A percentile compares a stretch with the other conserved stretches of the same genome.
These are phyloP conservation scores for Cynara cardunculus DNA, from an alignment of 129 eudicot species.

Conservation along the genomic window DNA sequence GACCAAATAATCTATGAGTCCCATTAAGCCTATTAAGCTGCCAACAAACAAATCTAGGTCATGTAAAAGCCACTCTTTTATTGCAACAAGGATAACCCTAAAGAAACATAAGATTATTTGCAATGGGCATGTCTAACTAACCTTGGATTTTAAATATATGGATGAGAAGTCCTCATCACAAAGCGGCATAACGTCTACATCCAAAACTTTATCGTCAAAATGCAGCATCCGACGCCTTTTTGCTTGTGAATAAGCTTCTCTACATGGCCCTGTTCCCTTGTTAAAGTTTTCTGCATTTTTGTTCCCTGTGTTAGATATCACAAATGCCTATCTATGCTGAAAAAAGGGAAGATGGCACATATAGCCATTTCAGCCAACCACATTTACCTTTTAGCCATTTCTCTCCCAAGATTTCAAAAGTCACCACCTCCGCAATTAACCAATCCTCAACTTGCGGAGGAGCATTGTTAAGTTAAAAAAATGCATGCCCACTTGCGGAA, in stretches of 20 bases:
- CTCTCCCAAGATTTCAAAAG: no score
- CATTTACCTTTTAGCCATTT: no score
- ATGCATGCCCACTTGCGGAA: no score
- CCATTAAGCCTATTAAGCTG: no score
- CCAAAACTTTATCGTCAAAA: conserved; percentile 53
- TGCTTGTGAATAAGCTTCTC: conserved; percentile 55
- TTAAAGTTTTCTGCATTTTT: conserved; percentile 38
- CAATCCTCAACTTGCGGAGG: no score
- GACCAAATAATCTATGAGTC: no score
- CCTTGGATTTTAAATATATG: conserved; percentile 68
- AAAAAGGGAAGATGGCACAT: not conserved
- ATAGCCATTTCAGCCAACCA: no score
- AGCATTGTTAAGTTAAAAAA: no score
- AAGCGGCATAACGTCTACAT: conserved; percentile 36
- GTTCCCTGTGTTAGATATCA: conserved; percentile 15
- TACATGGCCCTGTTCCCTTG: conserved; percentile 44
- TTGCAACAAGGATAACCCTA: not conserved
- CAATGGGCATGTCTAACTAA: conserved; percentile 11
- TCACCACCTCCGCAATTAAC: no score
- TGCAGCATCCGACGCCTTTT: conserved; percentile 84
- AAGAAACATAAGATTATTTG: not conserved
- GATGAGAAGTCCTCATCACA: conserved; percentile 49
- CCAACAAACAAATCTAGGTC: no score
- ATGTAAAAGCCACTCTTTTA: not conserved
- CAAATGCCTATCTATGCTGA: not conserved